Evolutionary conservation across 2,329 filamentous ascomycete species (phyloP), one percentile per base, ranked within the genome.

Genomic region (Cercospora janseana): DNA sequence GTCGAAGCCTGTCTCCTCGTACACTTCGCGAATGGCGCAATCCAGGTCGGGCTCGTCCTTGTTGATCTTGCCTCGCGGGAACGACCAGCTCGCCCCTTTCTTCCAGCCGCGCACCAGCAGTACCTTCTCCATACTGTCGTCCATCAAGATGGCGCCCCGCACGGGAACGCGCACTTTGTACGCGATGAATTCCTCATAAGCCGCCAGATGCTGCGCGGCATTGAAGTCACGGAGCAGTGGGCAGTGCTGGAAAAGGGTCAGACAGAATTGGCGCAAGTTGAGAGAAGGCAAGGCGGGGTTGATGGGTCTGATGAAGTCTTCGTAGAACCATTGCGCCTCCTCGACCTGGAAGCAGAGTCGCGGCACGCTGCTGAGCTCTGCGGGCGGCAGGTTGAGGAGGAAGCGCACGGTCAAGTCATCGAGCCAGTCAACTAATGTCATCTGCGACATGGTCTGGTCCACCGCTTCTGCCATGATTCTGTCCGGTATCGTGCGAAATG

Each of bases 311-410:
- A 98, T 89, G 68, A 98, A 98, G 72, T 98, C 93, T 77, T 98
- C 93, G 81, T 98, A 98, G 73, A 95, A 98, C 93, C 93, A 98
- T 83, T 98, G 94, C 63, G 93, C 93, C 73, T 98, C 94, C 72
- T 98, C 93, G 62, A 98, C 87, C 73, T 97, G 91, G 70, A 98
- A 98, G 73, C 92, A 97, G 72, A 98, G 93, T 66, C 93, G 86
- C 67, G 90, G 88, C 51, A 95, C 87, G 2, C 88, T 90, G 59
- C 85, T 83, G 38, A 97, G 81, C 71, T 98, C 93, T 71, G 93
- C 89, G 58, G 87, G 80, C 37, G 94, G 93, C 55, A 97, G 81
- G 73, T 98, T 97, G 71, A 97, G 89, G 67, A 98, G 92, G 73
- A 98, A 98, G 68, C 94, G 89, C 69, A 95, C 92, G 72, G 90